phyloP scores from a whole-genome alignment of 1,284 basidiomycete species.

The Ceratobasidium papillatum region DNA sequence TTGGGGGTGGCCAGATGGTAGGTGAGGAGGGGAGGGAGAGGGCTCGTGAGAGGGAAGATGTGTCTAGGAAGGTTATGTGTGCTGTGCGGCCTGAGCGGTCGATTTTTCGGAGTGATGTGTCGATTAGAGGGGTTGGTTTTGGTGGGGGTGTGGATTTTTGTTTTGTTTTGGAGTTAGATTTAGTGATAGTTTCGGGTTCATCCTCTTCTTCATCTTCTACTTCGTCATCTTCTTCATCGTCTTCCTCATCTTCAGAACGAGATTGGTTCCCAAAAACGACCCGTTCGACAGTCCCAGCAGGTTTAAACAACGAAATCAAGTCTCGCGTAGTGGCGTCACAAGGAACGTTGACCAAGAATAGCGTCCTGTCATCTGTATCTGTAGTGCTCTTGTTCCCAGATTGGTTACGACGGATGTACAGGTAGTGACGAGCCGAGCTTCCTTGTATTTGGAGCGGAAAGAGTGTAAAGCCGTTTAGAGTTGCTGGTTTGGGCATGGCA shows the following conservation, averaged over 20 bases:
- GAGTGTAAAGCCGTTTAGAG: constrained; percentile 10
- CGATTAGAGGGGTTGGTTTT: constrained; percentile 61
- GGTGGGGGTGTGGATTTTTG: no score
- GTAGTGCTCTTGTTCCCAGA: constrained; percentile 3
- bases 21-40: constrained; percentile 56
- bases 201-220: constrained; percentile 45
- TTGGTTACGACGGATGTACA: constrained; percentile 30
- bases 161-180: constrained; percentile 64
- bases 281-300: constrained; percentile 77
- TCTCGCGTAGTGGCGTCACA: constrained; percentile 84
- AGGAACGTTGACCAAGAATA: constrained; percentile 88
- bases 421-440: constrained; percentile 1
- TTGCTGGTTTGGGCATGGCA: constrained; percentile 10
- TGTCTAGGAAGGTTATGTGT: constrained; percentile 81
- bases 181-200: constrained; percentile 54
- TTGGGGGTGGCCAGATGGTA: constrained; percentile 64
- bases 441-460: constrained; percentile 13
- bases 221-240: constrained; percentile 44
- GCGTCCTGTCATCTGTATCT: constrained; percentile 71
- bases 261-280: constrained; percentile 61
- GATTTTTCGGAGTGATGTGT: constrained; percentile 49
- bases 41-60: constrained; percentile 71
- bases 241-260: neutral
- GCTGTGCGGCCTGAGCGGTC: constrained; percentile 69
- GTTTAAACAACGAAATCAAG: constrained; percentile 74